These are phyloP conservation scores for Mortierella sp. DNA, from an alignment of 371 early-diverging fungal genomes.

Conservation along the genomic window DNA sequence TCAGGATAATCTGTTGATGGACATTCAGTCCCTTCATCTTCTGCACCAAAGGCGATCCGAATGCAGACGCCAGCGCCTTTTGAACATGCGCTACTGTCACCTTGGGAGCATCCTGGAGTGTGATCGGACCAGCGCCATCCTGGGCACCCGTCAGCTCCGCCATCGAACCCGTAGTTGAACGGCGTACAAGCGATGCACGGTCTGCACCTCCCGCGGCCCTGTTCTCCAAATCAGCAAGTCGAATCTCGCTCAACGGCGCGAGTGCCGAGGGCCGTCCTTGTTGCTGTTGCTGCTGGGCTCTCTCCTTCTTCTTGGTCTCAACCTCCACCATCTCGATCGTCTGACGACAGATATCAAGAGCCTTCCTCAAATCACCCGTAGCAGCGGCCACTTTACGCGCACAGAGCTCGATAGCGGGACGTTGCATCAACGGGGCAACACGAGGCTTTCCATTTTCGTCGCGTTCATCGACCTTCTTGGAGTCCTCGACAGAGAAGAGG, in stretches of 20 bases:
- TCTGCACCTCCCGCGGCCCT: slow-evolving; percentile 33
- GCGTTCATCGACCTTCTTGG: slow-evolving; percentile 16
- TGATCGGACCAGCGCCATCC: slow-evolving; percentile 9
- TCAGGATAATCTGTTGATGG: slow-evolving; percentile 87
- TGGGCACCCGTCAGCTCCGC: slow-evolving; percentile 3
- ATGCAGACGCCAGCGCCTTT: slow-evolving; percentile 74
- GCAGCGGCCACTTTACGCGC: slow-evolving; percentile 93
- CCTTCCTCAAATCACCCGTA: slow-evolving; percentile 93
- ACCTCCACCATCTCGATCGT: slow-evolving; percentile 86
- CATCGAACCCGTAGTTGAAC: neutral
- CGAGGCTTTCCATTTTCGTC: slow-evolving; percentile 23
- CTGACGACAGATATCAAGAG: slow-evolving; percentile 91
- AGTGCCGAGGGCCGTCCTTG: neutral
- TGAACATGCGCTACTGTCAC: slow-evolving; percentile 87
- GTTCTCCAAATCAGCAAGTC: slow-evolving; percentile 31
- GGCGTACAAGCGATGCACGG: slow-evolving; percentile 12
- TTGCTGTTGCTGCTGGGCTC: neutral
- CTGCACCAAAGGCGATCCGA: slow-evolving; percentile 73
- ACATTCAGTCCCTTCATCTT: slow-evolving; percentile 78
- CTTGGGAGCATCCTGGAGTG: slow-evolving; percentile 64
- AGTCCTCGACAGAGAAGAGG: slow-evolving; percentile 62
- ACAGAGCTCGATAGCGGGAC: slow-evolving; percentile 91
- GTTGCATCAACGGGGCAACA: slow-evolving; percentile 76
- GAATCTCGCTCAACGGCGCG: slow-evolving; percentile 36
- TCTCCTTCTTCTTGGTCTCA: slow-evolving; percentile 64